Conservation (phyloP, 2,329 filamentous ascomycete species). For the Aspergillus jensenii region DNA sequence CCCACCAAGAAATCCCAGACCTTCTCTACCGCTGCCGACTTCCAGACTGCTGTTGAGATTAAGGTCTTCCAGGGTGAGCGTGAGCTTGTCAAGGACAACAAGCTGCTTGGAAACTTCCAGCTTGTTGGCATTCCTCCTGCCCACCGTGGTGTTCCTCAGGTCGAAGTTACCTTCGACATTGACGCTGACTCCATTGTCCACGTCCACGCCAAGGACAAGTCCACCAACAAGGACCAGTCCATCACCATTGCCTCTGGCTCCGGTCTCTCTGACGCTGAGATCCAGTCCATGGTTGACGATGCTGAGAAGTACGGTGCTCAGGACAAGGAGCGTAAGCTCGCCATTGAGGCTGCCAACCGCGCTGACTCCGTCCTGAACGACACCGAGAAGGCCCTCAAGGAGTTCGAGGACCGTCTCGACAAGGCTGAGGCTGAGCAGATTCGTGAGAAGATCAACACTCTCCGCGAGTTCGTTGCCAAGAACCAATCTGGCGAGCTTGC, state of each 20-base stretch:
- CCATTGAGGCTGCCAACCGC: constrained; percentile 96
- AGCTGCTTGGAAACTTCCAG: constrained; percentile 98
- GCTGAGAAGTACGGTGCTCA: constrained; percentile 93
- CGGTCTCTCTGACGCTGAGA: constrained; percentile 91
- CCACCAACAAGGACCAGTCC: constrained; percentile 98
- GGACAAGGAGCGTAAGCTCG: constrained; percentile 94
- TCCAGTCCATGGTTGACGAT: constrained; percentile 95
- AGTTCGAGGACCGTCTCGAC: constrained; percentile 93
- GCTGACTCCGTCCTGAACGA: constrained; percentile 96
- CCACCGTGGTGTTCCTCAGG: constrained; percentile 91
- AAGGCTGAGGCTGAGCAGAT: constrained; percentile 92
- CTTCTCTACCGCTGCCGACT: constrained; percentile 96
- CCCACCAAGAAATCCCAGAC: constrained; percentile 99
- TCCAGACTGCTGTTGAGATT: constrained; percentile 98
- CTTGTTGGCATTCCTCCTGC: constrained; percentile 95
- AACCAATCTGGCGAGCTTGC: constrained; percentile 88
- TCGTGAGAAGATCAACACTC: constrained; percentile 83
- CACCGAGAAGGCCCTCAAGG: constrained; percentile 96
- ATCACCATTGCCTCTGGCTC: constrained; percentile 98
- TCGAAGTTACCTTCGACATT: constrained; percentile 98
- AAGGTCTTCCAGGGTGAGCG: constrained; percentile 99
- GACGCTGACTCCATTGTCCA: constrained; percentile 97
- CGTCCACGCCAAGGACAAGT: constrained; percentile 98
- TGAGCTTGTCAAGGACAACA: constrained; percentile 98
- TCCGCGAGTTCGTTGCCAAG: constrained; percentile 90